Base-by-base conservation (phyloP, 2,329 filamentous ascomycete species). In the Colletotrichum sublineola region DNA sequence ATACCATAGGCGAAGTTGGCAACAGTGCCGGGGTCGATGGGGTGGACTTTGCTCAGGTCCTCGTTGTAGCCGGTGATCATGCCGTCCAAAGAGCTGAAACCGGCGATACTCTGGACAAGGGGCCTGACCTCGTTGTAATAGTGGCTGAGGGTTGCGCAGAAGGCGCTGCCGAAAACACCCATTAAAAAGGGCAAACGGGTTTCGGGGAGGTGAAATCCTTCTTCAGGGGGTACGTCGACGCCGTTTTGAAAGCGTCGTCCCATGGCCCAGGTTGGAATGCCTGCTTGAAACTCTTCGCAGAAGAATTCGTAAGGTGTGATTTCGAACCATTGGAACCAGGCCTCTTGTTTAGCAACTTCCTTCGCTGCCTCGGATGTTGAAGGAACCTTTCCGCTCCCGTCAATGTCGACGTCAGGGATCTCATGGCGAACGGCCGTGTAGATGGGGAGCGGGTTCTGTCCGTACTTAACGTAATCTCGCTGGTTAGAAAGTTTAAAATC, bases 261-360 rank as follows among this genome's bases (percentile, higher is more conserved):
- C 71, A 98, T 85, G 8, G 95, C 94, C 95, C 96, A 99, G 0
- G 94, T 97, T 0, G 96, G 96, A 73, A 99, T 98, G 3, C 96
- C 96, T 2, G 96, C 95, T 33, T 89, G 88, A 63, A 97, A 91
- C 78, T 98, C 96, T 81, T 98, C 96, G 76, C 95, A 97, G 81
- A 96, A 98, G 79, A 98, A 92, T 80, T 98, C 96, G 78, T 97
- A 98, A 0, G 96, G 96, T 0, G 94, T 97, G 77, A 96, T 93
- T 78, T 99, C 96, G 76, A 96, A 98, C 96, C 96, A 98, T 77
- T 99, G 96, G 77, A 98, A 99, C 94, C 95, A 98, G 2, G 94
- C 88, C 78, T 97, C 93, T 72, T 87, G 86, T 77, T 83, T 90
- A 14, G 88, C 84, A 63, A 84, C 80, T 75, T 86, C 84, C 75